Evolutionary conservation across 345 rosid species (phyloP).

Genomic region (Moringa oleifera): DNA sequence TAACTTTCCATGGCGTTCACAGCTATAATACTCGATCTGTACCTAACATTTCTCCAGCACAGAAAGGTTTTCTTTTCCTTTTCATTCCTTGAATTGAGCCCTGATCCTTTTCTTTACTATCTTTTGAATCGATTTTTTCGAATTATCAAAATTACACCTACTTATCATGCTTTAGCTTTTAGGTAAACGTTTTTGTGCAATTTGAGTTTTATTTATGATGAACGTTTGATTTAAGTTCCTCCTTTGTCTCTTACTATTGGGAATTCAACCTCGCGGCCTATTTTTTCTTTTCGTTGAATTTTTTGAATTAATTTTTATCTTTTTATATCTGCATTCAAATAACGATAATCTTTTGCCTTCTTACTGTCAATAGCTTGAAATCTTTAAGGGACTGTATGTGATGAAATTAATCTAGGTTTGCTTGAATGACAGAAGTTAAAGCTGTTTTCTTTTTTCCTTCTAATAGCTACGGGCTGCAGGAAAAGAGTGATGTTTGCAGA

Average conservation of each 20-base stretch:
- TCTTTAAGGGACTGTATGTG: not conserved
- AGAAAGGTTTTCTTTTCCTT: not conserved
- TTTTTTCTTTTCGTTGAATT: not conserved
- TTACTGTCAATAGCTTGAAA: not conserved
- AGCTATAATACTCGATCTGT: not conserved
- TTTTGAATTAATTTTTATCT: not conserved
- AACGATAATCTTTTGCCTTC: not conserved
- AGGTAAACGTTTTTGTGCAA: too few species aligned
- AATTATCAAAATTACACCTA: not conserved
- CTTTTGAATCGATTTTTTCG: not conserved
- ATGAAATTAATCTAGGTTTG: not conserved
- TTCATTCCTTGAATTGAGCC: not conserved
- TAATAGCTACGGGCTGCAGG: conserved; percentile 29
- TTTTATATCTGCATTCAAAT: not conserved
- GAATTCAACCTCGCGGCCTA: too few species aligned
- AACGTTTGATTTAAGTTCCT: not conserved
- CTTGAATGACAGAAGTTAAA: not conserved
- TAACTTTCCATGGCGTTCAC: not conserved
- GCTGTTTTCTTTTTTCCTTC: not conserved
- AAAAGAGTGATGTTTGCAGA: conserved; percentile 34
- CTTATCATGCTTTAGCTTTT: not conserved
- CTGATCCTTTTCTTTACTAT: not conserved
- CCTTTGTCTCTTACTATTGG: not conserved
- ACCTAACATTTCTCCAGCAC: not conserved
- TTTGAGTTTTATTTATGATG: not conserved